Base-by-base conservation (phyloP, 1,284 basidiomycete genomes). In the Exobasidium cylindrosporum region DNA sequence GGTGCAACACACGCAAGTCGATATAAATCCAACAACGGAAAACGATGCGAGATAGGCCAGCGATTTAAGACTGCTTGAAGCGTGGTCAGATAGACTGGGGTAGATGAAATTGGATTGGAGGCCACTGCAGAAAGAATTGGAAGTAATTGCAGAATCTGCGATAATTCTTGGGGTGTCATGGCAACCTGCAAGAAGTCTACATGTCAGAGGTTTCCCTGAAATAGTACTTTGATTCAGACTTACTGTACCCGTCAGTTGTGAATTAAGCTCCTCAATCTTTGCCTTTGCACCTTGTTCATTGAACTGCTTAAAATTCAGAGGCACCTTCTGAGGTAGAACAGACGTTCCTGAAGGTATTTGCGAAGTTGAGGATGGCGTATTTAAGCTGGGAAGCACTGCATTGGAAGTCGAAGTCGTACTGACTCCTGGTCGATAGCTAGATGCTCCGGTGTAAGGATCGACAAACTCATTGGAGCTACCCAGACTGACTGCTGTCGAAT, bases 381-480 rank as follows among this genome's bases (percentile, higher is more conserved):
- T 64, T 54, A 63, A 68, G 1, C 64, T 72, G 46, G 49, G 3
- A 21, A 24, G n/a, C 61, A 68, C 2, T 66, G 68, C 28, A 58
- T 50, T 43, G 1, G 31, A 23, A 29, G 28, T 30, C 4, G 44
- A 50, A 40, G 10, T 40, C 7, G 10, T 40, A 17, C 35, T 17
- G 14, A 14, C 47, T 29, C n/a, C 82, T 68, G 58, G 83, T 82
- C 63, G 84, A 84, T 80, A 90, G 87, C 69, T 86, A 81, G 56
- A 87, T 85, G 70, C 76, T 85, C 92, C 92, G 61, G 96, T 98
- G 81, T 87, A 98, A 5, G 95, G 95, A 79, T 98, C 96, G 17
- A 88, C 86, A 76, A 86, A 92, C 54, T 87, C 85, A 60, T 82
- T 84, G n/a, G 13, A 40, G 52, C 80, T 80, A 44, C 87, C 88